Conservation (phyloP, 352 stramenopile species). For the Phytopythium vexans region DNA sequence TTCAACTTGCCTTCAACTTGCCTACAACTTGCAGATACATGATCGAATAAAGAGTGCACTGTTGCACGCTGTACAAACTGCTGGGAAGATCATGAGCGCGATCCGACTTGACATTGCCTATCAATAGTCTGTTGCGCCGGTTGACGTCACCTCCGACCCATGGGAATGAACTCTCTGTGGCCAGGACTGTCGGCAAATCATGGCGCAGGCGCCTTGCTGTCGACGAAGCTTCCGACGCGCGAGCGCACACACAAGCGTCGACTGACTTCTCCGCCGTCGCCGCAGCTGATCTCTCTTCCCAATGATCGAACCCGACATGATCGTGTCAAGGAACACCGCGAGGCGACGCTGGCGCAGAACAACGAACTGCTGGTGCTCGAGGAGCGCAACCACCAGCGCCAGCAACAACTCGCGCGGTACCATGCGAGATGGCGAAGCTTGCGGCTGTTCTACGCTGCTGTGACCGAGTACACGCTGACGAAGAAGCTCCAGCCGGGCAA, state of each 20-base stretch:
- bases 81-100: too few species aligned
- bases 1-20: too few species aligned
- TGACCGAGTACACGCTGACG: conserved; percentile 22
- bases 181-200: too few species aligned
- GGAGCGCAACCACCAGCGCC: conserved; percentile 24
- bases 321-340: conserved; percentile 39
- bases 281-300: conserved; percentile 1
- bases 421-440: conserved; percentile 40
- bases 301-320: not conserved
- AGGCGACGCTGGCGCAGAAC: conserved; percentile 19
- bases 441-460: conserved; percentile 42
- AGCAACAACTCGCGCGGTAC: conserved; percentile 31
- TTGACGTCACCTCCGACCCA: too few species aligned
- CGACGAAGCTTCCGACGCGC: too few species aligned
- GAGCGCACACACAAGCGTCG: conserved; percentile 15
- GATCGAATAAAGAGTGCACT: too few species aligned
- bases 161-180: too few species aligned
- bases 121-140: too few species aligned
- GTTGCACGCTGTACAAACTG: too few species aligned
- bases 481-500: not conserved
- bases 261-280: conserved; percentile 15
- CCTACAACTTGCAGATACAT: too few species aligned
- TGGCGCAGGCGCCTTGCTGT: too few species aligned
- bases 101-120: too few species aligned
- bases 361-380: conserved; percentile 15